Percentiles rank a stretch among this genome's conserved stretches.
Evolutionary conservation across 768 basidiomycete genomes (phyloP).

Genomic region (Dictyophora rubrovolvata): DNA sequence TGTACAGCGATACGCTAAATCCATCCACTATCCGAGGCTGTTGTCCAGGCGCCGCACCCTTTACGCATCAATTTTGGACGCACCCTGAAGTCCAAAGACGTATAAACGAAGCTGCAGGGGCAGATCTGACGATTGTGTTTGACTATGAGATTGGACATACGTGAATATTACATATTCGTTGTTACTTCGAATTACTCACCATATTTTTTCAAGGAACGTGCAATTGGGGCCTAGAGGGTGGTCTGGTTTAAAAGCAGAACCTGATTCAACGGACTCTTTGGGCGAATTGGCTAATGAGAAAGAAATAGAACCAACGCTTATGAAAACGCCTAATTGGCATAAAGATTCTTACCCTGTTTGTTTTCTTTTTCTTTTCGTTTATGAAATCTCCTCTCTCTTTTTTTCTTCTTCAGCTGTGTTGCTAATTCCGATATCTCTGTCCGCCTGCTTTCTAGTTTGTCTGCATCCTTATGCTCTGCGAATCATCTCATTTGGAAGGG

Average conservation of each 20-base stretch:
- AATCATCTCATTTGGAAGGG: slow-evolving; percentile 5
- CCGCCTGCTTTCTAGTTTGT: slow-evolving; percentile 1
- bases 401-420: not conserved
- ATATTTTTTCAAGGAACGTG: not conserved
- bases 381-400: not conserved
- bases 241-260: slow-evolving; percentile 9
- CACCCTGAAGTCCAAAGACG: slow-evolving; percentile 1
- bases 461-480: slow-evolving; percentile 10
- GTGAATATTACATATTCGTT: not conserved
- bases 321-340: slow-evolving; percentile 8
- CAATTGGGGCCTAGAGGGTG: slow-evolving; percentile 10
- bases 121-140: not conserved
- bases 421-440: not conserved
- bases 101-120: slow-evolving; percentile 6
- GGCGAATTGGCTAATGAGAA: not conserved
- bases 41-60: slow-evolving; percentile 5
- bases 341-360: slow-evolving; percentile 10
- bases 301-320: slow-evolving; percentile 8
- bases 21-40: slow-evolving; percentile 5
- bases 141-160: slow-evolving; percentile 10
- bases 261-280: slow-evolving; percentile 4
- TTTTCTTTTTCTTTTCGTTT: not conserved
- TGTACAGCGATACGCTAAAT: slow-evolving; percentile 3
- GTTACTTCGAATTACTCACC: no score
- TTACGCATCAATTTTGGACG: slow-evolving; percentile 5